A percentile compares a stretch with the other conserved stretches of the same genome.
Conservation (phyloP, 2,329 filamentous ascomycete species). For the Aspergillus terreus region DNA sequence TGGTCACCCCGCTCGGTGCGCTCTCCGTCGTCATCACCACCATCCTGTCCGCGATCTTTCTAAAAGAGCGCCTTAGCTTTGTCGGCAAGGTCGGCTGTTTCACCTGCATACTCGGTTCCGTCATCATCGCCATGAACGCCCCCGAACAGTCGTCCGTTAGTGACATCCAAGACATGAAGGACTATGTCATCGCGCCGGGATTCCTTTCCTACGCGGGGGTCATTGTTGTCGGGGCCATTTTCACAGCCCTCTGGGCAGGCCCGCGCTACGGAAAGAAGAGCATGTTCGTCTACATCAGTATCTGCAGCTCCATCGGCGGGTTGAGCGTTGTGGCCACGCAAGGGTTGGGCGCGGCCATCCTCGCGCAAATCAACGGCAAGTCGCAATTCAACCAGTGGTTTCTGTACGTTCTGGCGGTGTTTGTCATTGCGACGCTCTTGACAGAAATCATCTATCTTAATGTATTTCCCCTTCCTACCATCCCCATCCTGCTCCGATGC, state of each 20-base stretch:
- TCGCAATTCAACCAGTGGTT: slow-evolving; percentile 98
- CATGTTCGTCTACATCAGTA: slow-evolving; percentile 95
- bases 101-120: slow-evolving; percentile 86
- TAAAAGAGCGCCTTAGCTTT: slow-evolving; percentile 92
- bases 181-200: slow-evolving; percentile 78
- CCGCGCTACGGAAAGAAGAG: slow-evolving; percentile 92
- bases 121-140: slow-evolving; percentile 92
- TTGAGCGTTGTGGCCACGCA: slow-evolving; percentile 94
- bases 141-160: slow-evolving; percentile 79
- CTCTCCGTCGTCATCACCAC: slow-evolving; percentile 90
- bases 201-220: slow-evolving; percentile 84
- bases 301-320: slow-evolving; percentile 92
- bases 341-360: slow-evolving; percentile 84
- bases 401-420: slow-evolving; percentile 83
- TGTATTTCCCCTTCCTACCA: slow-evolving; percentile 47
- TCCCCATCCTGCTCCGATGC: not conserved
- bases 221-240: slow-evolving; percentile 67
- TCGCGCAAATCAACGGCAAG: slow-evolving; percentile 76
- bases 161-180: slow-evolving; percentile 88
- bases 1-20: slow-evolving; percentile 88
- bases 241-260: slow-evolving; percentile 74
- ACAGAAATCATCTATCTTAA: slow-evolving; percentile 96
- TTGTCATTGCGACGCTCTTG: slow-evolving; percentile 81
- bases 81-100: slow-evolving; percentile 96
- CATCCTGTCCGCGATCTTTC: slow-evolving; percentile 85